Evolutionary conservation across 2,329 filamentous ascomycete genomes (phyloP).

Genomic region (Dothideomycetes sp.): DNA sequence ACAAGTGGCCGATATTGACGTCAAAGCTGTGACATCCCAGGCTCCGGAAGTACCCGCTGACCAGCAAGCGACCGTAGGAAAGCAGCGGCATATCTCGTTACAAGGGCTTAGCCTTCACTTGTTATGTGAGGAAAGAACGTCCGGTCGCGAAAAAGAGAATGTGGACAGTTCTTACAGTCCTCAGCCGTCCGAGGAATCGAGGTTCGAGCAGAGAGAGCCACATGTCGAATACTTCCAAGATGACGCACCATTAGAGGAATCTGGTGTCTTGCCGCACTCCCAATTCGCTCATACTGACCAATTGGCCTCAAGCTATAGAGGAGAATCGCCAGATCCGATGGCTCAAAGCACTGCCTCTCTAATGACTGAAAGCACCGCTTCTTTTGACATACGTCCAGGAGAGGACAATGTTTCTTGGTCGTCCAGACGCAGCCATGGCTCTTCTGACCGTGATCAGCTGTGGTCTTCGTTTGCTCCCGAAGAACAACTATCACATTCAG

Average conservation of each 20-base stretch:
- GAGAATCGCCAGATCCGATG: conserved; percentile 5
- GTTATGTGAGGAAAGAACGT: conserved; percentile 1
- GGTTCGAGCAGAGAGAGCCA: no score
- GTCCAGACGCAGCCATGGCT: conserved; percentile 22
- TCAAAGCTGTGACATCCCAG: background rate
- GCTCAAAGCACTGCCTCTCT: conserved; percentile 2
- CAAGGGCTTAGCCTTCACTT: conserved; percentile 1
- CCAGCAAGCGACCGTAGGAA: background rate
- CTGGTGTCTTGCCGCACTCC: conserved; percentile 3
- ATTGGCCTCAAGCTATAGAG: background rate
- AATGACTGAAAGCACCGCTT: no score
- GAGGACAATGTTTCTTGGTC: conserved; percentile 31
- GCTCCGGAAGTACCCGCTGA: background rate
- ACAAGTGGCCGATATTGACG: background rate
- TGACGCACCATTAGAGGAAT: conserved; percentile 3
- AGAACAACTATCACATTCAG: conserved; percentile 1
- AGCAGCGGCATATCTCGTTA: background rate
- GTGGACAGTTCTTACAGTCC: no score
- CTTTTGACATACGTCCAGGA: conserved; percentile 26
- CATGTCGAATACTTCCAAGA: background rate
- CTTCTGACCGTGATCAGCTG: conserved; percentile 8
- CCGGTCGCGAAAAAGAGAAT: no score
- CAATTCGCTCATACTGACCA: background rate
- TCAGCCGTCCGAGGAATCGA: no score
- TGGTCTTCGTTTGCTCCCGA: conserved; percentile 10